Conservation (phyloP, 768 basidiomycete species). For the Lyophyllum atratum region DNA sequence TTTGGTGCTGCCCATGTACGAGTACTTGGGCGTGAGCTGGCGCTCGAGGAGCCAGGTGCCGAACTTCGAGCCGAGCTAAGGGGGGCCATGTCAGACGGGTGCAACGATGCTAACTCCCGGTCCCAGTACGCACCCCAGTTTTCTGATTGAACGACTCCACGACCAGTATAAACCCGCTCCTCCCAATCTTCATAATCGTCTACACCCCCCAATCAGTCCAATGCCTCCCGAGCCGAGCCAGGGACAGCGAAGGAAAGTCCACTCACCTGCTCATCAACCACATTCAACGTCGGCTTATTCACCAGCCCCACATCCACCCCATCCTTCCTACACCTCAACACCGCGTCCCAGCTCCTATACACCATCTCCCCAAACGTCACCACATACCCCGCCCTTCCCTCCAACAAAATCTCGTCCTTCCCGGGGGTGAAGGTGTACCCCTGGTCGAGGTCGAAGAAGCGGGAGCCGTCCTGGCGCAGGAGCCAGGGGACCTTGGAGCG, state of each 20-base stretch:
- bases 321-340: conserved; percentile 66
- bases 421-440: conserved; percentile 81
- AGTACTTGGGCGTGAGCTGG: conserved; percentile 75
- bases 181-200: conserved; percentile 70
- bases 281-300: conserved; percentile 83
- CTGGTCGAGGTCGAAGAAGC: conserved; percentile 19
- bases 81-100: conserved; percentile 4
- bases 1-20: conserved; percentile 78
- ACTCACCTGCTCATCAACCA: conserved; percentile 77
- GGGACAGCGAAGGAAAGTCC: background rate
- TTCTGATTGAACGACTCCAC: conserved; percentile 88
- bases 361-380: conserved; percentile 88
- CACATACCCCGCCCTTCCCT: conserved; percentile 81
- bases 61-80: conserved; percentile 74
- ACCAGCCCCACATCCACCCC: conserved; percentile 83
- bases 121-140: conserved; percentile 58
- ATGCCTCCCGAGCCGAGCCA: background rate
- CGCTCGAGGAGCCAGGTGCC: conserved; percentile 89
- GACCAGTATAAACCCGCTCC: conserved; percentile 77
- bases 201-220: conserved; percentile 18
- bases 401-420: conserved; percentile 79
- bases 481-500: conserved; percentile 89
- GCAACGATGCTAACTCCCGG: background rate
- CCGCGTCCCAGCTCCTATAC: conserved; percentile 83
- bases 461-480: conserved; percentile 71